Evolutionary conservation across 768 basidiomycete genomes (phyloP).

Genomic region (Lactarius sanguifluus): DNA sequence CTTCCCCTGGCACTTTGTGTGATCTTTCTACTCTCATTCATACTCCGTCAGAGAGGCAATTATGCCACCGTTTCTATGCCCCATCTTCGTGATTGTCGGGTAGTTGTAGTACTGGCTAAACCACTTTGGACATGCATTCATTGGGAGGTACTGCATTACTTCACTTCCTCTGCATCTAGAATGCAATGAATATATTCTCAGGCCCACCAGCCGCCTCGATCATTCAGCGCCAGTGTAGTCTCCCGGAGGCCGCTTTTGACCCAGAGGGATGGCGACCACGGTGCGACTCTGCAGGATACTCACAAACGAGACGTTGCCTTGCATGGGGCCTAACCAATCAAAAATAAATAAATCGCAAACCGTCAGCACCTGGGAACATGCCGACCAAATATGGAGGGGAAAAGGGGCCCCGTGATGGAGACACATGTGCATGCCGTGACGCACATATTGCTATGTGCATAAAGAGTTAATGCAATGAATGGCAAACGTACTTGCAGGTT

Average conservation of each 20-base stretch:
- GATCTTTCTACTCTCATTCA: too few species aligned
- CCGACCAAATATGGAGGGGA: neutral
- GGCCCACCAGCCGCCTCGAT: neutral
- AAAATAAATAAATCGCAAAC: neutral
- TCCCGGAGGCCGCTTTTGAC: slow-evolving; percentile 8
- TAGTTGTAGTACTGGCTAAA: neutral
- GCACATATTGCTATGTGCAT: neutral
- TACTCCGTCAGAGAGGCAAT: too few species aligned
- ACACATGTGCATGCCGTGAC: neutral
- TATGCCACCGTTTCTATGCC: too few species aligned
- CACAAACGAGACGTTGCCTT: slow-evolving; percentile 21
- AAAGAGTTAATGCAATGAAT: neutral
- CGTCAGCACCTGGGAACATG: slow-evolving; percentile 9
- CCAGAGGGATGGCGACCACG: slow-evolving; percentile 24
- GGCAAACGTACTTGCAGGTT: slow-evolving; percentile 24
- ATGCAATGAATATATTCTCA: neutral
- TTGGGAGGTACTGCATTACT: neutral
- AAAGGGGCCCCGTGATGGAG: neutral
- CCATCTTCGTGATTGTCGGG: too few species aligned
- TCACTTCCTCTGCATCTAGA: neutral
- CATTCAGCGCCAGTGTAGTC: slow-evolving; percentile 2
- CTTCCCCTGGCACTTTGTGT: too few species aligned
- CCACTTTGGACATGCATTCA: neutral
- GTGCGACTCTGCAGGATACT: slow-evolving; percentile 23
- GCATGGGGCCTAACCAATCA: slow-evolving; percentile 23